These are phyloP conservation scores for Cladophialophora bantiana DNA, from an alignment of 2,329 filamentous ascomycete genomes.

Conservation along the genomic window DNA sequence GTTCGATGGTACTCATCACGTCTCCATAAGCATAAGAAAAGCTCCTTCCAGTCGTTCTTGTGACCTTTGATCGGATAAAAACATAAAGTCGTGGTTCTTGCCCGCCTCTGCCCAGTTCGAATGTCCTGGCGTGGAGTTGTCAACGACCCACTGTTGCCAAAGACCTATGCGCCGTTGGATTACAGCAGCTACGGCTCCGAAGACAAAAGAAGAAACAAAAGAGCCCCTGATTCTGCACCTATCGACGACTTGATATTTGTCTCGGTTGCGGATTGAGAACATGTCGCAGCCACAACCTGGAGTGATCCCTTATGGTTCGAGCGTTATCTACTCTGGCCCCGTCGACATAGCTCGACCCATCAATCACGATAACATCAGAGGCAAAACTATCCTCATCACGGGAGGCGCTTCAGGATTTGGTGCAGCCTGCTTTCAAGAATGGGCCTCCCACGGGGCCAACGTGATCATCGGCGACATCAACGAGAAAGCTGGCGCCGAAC, in stretches of 20 bases:
- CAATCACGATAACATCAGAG: slow-evolving; percentile 24
- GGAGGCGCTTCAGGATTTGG: slow-evolving; percentile 70
- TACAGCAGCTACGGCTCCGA: too few species aligned
- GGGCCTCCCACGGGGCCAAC: slow-evolving; percentile 64
- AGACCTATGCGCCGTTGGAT: too few species aligned
- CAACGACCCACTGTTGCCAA: too few species aligned
- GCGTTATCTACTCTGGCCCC: slow-evolving; percentile 26
- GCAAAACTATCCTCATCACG: slow-evolving; percentile 68
- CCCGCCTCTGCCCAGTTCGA: too few species aligned
- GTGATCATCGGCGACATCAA: slow-evolving; percentile 71
- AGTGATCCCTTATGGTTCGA: slow-evolving; percentile 20
- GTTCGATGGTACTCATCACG: neutral
- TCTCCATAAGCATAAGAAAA: neutral
- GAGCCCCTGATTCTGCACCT: neutral
- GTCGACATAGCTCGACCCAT: slow-evolving; percentile 31
- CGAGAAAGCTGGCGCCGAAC: slow-evolving; percentile 58
- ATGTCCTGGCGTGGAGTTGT: too few species aligned
- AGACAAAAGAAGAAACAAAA: neutral
- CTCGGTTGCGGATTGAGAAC: neutral
- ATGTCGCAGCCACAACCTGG: slow-evolving; percentile 2
- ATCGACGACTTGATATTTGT: neutral
- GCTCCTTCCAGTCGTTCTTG: neutral
- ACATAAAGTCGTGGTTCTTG: too few species aligned
- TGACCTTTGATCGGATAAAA: neutral
- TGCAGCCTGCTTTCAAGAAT: slow-evolving; percentile 60